Percentiles rank a stretch among this genome's conserved stretches.
These are phyloP conservation scores for Zangia roseola DNA, from an alignment of 768 basidiomycete genomes.

Conservation along the genomic window DNA sequence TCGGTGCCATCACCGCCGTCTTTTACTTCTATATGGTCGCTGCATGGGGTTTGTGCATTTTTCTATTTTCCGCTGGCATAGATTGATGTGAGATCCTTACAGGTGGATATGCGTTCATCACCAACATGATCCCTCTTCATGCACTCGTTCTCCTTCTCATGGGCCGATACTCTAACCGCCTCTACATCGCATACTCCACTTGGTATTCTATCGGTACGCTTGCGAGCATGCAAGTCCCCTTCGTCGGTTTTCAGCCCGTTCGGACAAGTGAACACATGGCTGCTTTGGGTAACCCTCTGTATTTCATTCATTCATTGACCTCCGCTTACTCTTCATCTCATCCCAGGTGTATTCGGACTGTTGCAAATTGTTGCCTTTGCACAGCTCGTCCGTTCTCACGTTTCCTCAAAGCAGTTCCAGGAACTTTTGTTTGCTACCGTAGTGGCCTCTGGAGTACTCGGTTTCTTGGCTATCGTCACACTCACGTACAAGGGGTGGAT, in stretches of 20 bases:
- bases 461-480: slow-evolving; percentile 67
- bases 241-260: slow-evolving; percentile 99
- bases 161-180: slow-evolving; percentile 89
- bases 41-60: slow-evolving; percentile 78
- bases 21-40: slow-evolving; percentile 99
- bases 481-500: slow-evolving; percentile 94
- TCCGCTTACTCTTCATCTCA: slow-evolving; percentile 9
- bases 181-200: slow-evolving; percentile 93
- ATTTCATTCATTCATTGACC: neutral
- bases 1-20: slow-evolving; percentile 84
- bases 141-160: slow-evolving; percentile 92
- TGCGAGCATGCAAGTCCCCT: slow-evolving; percentile 98
- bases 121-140: slow-evolving; percentile 99
- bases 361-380: slow-evolving; percentile 95
- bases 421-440: slow-evolving; percentile 69
- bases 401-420: slow-evolving; percentile 92
- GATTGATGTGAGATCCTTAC: slow-evolving; percentile 10
- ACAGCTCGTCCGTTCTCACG: slow-evolving; percentile 82
- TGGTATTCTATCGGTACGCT: slow-evolving; percentile 99
- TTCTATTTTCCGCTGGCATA: neutral
- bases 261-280: slow-evolving; percentile 99
- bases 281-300: slow-evolving; percentile 67
- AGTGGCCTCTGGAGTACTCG: slow-evolving; percentile 67
- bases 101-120: slow-evolving; percentile 99
- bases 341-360: slow-evolving; percentile 89